phyloP scores from a whole-genome alignment of 2,329 filamentous ascomycete species.

The Claviceps maximensis region DNA sequence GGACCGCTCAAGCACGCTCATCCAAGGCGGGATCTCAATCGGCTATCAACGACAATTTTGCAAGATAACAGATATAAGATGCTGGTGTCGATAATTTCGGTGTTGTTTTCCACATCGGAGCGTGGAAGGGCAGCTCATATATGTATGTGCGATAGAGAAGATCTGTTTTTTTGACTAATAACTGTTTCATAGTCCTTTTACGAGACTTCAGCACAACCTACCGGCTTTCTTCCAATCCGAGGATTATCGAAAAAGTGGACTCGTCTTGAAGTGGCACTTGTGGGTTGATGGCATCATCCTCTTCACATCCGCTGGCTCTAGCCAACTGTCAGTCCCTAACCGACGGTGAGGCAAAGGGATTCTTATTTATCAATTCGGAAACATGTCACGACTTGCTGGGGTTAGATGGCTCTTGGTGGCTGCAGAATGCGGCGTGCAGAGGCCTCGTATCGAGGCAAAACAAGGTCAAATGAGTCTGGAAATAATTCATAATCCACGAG shows the following conservation, averaged over 20 bases:
- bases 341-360: background rate
- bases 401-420: background rate
- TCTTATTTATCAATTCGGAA: background rate
- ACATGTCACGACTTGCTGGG: background rate
- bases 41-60: background rate
- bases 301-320: background rate
- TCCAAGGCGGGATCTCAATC: too few relatives aligned
- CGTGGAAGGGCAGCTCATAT: too few relatives aligned
- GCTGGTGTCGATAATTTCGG: background rate
- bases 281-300: background rate
- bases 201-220: background rate
- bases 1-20: too few relatives aligned
- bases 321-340: background rate
- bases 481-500: background rate
- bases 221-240: background rate
- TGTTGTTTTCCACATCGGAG: too few relatives aligned
- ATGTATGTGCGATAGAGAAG: background rate
- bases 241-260: background rate
- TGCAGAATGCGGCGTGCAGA: background rate
- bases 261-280: background rate
- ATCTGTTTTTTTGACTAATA: constrained; percentile 1
- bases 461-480: background rate
- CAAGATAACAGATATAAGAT: background rate
- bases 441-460: background rate
- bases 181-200: background rate